These are phyloP conservation scores for Hortaea werneckii DNA, from an alignment of 2,329 filamentous ascomycete species.

Conservation along the genomic window DNA sequence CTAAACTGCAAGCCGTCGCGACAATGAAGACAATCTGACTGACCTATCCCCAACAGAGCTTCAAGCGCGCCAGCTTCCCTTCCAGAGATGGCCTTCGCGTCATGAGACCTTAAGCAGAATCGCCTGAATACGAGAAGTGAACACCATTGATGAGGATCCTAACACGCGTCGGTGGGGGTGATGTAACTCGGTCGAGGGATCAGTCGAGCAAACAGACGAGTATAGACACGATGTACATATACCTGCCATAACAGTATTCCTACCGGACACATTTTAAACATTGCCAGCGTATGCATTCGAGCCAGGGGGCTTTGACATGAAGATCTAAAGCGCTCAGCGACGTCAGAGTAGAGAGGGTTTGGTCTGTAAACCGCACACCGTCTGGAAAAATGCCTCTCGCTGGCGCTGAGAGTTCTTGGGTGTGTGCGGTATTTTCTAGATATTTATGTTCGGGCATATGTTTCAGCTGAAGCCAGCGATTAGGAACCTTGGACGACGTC, in stretches of 20 bases:
- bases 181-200: not conserved
- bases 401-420: too few species aligned
- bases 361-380: too few species aligned
- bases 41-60: slow-evolving; percentile 30
- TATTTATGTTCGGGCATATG: too few species aligned
- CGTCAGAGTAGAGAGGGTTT: too few species aligned
- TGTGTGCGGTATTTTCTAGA: too few species aligned
- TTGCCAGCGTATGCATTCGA: too few species aligned
- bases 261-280: too few species aligned
- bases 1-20: not conserved
- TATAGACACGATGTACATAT: not conserved
- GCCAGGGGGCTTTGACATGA: too few species aligned
- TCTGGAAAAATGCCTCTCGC: too few species aligned
- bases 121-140: not conserved
- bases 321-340: too few species aligned
- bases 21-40: not conserved
- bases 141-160: not conserved
- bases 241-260: not conserved
- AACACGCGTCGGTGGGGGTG: not conserved
- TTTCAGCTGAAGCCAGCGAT: too few species aligned
- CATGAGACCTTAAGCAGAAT: slow-evolving; percentile 28
- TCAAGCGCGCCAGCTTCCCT: slow-evolving; percentile 40
- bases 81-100: slow-evolving; percentile 40
- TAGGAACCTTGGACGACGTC: too few species aligned
- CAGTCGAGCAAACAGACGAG: not conserved